Percentiles rank a stretch among this genome's conserved stretches.
These are phyloP conservation scores for Fusarium albidum DNA, from an alignment of 2,329 filamentous ascomycete genomes.

Conservation along the genomic window DNA sequence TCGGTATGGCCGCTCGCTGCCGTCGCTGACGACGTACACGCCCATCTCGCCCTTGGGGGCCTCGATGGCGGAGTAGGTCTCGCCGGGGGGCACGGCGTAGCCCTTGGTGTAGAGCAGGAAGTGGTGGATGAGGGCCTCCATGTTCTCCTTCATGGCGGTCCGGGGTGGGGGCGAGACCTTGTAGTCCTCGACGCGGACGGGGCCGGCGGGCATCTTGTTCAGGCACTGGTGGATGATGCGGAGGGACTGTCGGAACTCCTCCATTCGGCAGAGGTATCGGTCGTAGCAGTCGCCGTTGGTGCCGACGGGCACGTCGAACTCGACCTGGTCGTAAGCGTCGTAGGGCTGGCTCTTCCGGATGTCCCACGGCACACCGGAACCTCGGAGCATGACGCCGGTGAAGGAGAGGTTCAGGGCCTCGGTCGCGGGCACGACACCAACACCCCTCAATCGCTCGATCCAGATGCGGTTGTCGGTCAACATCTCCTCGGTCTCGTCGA, in stretches of 20 bases:
- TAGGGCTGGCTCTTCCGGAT: slow-evolving; percentile 97
- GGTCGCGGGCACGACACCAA: slow-evolving; percentile 89
- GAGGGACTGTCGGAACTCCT: slow-evolving; percentile 98
- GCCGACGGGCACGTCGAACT: slow-evolving; percentile 97
- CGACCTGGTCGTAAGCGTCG: slow-evolving; percentile 96
- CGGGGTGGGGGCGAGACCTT: slow-evolving; percentile 97
- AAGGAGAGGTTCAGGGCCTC: slow-evolving; percentile 98
- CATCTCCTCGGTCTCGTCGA: slow-evolving; percentile 98
- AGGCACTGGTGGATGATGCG: slow-evolving; percentile 99
- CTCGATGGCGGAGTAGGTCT: slow-evolving; percentile 98
- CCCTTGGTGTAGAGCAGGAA: slow-evolving; percentile 99
- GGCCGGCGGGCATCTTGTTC: slow-evolving; percentile 97
- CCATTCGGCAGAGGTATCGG: slow-evolving; percentile 98
- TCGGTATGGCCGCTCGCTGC: slow-evolving; percentile 93
- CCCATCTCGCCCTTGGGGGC: slow-evolving; percentile 99
- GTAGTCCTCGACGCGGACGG: slow-evolving; percentile 97
- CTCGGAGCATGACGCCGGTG: slow-evolving; percentile 96
- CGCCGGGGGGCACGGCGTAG: slow-evolving; percentile 94
- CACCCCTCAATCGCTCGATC: slow-evolving; percentile 89
- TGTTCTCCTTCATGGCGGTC: slow-evolving; percentile 99
- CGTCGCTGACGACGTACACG: slow-evolving; percentile 95
- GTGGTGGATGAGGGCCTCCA: slow-evolving; percentile 99
- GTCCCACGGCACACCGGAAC: slow-evolving; percentile 95
- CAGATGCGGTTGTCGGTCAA: slow-evolving; percentile 99
- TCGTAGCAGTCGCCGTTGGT: slow-evolving; percentile 99